A percentile compares a stretch with the other conserved stretches of the same genome.
Evolutionary conservation across 306 rosid species (phyloP).

Genomic region (Rosa chinensis): DNA sequence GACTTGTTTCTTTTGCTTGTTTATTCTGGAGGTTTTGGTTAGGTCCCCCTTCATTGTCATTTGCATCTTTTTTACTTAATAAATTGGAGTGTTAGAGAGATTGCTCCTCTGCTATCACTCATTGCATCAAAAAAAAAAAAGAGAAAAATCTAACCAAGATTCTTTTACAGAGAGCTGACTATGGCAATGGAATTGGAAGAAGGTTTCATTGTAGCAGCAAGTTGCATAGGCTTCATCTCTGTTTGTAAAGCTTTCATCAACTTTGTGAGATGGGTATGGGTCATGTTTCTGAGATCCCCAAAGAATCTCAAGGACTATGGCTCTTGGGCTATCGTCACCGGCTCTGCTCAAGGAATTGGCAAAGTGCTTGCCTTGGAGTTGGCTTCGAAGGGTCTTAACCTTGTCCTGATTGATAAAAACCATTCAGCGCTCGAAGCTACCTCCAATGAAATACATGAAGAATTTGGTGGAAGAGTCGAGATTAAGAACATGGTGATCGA

Average conservation of each 20-base stretch:
- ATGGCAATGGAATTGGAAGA: constrained; percentile 15
- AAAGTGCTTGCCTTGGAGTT: constrained; percentile 59
- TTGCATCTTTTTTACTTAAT: too few species aligned
- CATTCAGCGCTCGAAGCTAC: constrained; percentile 33
- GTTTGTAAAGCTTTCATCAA: constrained; percentile 30
- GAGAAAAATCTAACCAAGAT: neutral
- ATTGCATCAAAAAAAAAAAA: too few species aligned
- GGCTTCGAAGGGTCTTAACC: constrained; percentile 47
- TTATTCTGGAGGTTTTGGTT: too few species aligned
- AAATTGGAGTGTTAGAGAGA: too few species aligned
- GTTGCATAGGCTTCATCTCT: constrained; percentile 46
- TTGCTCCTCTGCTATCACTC: too few species aligned
- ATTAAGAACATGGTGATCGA: constrained; percentile 33
- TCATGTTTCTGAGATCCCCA: constrained; percentile 57
- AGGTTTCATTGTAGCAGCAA: neutral
- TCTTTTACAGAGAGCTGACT: neutral
- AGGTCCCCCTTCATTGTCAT: too few species aligned
- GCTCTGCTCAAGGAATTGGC: constrained; percentile 82
- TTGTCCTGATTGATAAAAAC: constrained; percentile 28
- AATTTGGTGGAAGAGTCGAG: neutral
- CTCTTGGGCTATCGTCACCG: constrained; percentile 71
- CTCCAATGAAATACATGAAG: constrained; percentile 20
- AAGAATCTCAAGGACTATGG: constrained; percentile 73
- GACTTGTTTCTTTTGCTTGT: too few species aligned
- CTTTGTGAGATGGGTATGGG: constrained; percentile 52